Evolutionary conservation across 2,329 filamentous ascomycete species (phyloP).

Genomic region (Apiospora kogelbergensis): DNA sequence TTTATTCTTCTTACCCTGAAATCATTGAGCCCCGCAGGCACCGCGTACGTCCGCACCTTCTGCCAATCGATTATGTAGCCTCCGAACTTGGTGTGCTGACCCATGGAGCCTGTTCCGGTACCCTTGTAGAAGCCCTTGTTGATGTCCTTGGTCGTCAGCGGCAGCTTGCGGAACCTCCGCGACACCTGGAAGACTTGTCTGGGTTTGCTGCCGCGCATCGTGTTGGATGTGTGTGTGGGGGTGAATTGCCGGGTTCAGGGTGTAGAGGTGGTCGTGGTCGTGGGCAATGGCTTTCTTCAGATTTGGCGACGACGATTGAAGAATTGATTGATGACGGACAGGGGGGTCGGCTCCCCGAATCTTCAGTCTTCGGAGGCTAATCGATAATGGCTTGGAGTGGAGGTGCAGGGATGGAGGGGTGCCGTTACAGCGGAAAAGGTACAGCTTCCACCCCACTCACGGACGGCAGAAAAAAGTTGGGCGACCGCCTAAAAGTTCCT

Average conservation of each 20-base stretch:
- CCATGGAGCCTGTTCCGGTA: conserved; percentile 84
- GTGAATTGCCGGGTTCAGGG: not conserved
- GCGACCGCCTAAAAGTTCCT: conserved; percentile 1
- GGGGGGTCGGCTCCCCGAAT: not conserved
- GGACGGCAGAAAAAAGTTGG: conserved; percentile 10
- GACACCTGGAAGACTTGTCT: conserved; percentile 59
- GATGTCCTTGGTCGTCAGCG: conserved; percentile 89
- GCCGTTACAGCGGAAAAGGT: not conserved
- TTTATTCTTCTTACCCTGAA: conserved; percentile 68
- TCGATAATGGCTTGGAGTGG: not conserved
- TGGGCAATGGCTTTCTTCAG: not conserved
- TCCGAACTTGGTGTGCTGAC: conserved; percentile 79
- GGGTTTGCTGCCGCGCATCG: conserved; percentile 34
- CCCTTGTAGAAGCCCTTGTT: conserved; percentile 98
- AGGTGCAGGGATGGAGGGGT: not conserved
- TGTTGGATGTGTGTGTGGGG: not conserved
- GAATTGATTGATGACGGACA: not conserved
- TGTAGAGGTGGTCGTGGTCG: not conserved
- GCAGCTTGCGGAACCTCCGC: conserved; percentile 69
- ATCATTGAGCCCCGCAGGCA: conserved; percentile 65
- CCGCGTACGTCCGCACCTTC: conserved; percentile 89
- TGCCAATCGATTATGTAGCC: conserved; percentile 80
- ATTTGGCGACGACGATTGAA: not conserved
- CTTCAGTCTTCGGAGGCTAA: not conserved
- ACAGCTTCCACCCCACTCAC: conserved; percentile 4